These are phyloP conservation scores for Abrus precatorius DNA, from an alignment of 306 rosid species.

Conservation along the genomic window DNA sequence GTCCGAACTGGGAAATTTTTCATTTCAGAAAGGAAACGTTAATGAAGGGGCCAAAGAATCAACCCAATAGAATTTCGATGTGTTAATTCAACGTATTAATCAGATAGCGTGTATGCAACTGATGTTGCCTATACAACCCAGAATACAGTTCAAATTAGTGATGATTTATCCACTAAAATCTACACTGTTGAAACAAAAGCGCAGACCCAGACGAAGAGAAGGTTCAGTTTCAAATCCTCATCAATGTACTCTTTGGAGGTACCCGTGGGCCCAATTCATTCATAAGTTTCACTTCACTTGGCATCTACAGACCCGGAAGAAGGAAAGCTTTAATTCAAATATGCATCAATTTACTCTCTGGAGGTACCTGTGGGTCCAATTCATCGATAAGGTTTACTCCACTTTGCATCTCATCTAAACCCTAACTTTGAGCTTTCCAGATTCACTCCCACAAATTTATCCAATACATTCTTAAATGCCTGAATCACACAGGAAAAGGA, in stretches of 20 bases:
- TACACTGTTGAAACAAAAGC: slow-evolving; percentile 52
- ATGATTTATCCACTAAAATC: slow-evolving; percentile 51
- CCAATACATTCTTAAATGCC: slow-evolving; percentile 87
- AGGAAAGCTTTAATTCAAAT: slow-evolving; percentile 57
- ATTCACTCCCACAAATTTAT: slow-evolving; percentile 81
- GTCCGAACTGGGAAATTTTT: not conserved
- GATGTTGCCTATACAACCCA: slow-evolving; percentile 40
- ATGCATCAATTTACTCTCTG: slow-evolving; percentile 67
- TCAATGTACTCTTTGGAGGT: slow-evolving; percentile 65
- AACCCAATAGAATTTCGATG: slow-evolving; percentile 4
- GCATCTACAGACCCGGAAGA: slow-evolving; percentile 49
- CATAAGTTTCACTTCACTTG: slow-evolving; percentile 46
- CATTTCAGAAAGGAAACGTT: not conserved
- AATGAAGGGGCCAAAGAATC: slow-evolving; percentile 26
- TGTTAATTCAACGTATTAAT: slow-evolving; percentile 14
- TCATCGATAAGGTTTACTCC: slow-evolving; percentile 50
- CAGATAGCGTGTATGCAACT: slow-evolving; percentile 30
- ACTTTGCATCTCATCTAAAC: slow-evolving; percentile 57
- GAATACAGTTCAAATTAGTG: slow-evolving; percentile 51
- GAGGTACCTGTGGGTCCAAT: slow-evolving; percentile 62
- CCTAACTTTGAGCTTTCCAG: slow-evolving; percentile 63
- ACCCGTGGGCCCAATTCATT: slow-evolving; percentile 61
- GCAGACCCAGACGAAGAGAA: slow-evolving; percentile 42
- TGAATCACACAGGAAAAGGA: slow-evolving; percentile 50
- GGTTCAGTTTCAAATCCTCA: slow-evolving; percentile 59